phyloP scores from a whole-genome alignment of 495 filamentous ascomycete genomes.

The Podospora anserina region DNA sequence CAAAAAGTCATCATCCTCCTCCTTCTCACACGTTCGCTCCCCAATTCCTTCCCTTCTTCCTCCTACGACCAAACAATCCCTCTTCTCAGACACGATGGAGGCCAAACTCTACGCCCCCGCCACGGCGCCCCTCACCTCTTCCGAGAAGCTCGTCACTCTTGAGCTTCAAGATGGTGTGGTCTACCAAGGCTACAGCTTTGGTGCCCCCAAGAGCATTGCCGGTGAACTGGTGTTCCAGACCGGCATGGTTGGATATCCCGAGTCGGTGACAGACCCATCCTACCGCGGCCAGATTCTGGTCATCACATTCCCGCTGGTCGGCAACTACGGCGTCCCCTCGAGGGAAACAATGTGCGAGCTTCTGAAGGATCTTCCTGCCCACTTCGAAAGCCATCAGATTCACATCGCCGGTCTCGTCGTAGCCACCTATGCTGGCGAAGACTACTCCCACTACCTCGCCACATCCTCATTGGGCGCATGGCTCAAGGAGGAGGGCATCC shows the following conservation, averaged over 20 bases:
- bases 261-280: slow-evolving; percentile 97
- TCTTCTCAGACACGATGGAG: slow-evolving; percentile 36
- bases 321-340: slow-evolving; percentile 95
- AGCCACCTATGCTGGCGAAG: slow-evolving; percentile 86
- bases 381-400: slow-evolving; percentile 89
- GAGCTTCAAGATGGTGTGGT: slow-evolving; percentile 86
- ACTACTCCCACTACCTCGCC: slow-evolving; percentile 91
- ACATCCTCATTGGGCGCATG: slow-evolving; percentile 84
- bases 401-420: slow-evolving; percentile 88
- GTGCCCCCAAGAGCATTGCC: slow-evolving; percentile 83
- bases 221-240: slow-evolving; percentile 99
- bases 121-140: slow-evolving; percentile 46
- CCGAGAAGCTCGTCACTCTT: slow-evolving; percentile 62
- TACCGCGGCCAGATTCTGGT: slow-evolving; percentile 98
- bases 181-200: slow-evolving; percentile 93
- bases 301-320: slow-evolving; percentile 97
- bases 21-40: slow-evolving; percentile 2
- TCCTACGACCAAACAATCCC: not conserved
- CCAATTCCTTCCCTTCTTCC: slow-evolving; percentile 6
- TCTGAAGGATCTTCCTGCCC: slow-evolving; percentile 75
- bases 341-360: slow-evolving; percentile 76
- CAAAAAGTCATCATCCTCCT: not conserved
- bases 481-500: slow-evolving; percentile 92
- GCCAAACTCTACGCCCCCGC: slow-evolving; percentile 52
- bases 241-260: slow-evolving; percentile 98